Evolutionary conservation across 1,284 basidiomycete genomes (phyloP), one percentile per base, ranked within the genome.

Genomic region (Xerocomus cyaneibrunnescens): DNA sequence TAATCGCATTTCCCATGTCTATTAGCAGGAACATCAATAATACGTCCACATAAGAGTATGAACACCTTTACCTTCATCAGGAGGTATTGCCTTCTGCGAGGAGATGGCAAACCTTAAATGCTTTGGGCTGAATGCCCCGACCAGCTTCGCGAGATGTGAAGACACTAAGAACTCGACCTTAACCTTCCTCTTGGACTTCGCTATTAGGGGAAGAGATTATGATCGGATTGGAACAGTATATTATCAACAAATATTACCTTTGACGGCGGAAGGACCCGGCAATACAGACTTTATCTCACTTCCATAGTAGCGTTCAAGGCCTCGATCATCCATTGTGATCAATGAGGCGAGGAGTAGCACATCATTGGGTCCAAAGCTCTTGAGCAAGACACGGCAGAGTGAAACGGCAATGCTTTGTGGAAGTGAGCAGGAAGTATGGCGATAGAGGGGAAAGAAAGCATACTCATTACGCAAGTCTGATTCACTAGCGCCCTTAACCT

Each of bases 301-400:
- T 8, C 16, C 10, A 28, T 50, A 61, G 27, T 45, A 42, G 37
- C 19, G 2, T 45, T 42, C 5, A 3, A 66, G 27, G 0, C 27
- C 30, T 19, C 52, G n/a, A 9, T 59, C 56, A 7, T 36, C 30
- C 35, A 54, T 56, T 7, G 44, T 43, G 35, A 64, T 54, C 7
- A 64, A 45, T 5, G 58, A 58, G 7, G 58, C 55, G n/a, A 57
- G 34, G 25, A 63, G 51, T 3, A 65, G 34, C 7, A 62, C 38
- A 14, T 64, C 62, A 27, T 60, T 55, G 10, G 44, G 50, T 30
- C 48, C 54, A 30, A 59, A 65, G 3, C 48, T 53, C 19, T 51
- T 61, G 22, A 64, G 59, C 21, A 67, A 45, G 7, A 55, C 27
- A 19, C 54, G 58, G 43, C 62, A 64, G 16, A 64, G 54, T 5